Evolutionary conservation across 345 rosid species (phyloP).

Genomic region (Aquilaria sinensis): DNA sequence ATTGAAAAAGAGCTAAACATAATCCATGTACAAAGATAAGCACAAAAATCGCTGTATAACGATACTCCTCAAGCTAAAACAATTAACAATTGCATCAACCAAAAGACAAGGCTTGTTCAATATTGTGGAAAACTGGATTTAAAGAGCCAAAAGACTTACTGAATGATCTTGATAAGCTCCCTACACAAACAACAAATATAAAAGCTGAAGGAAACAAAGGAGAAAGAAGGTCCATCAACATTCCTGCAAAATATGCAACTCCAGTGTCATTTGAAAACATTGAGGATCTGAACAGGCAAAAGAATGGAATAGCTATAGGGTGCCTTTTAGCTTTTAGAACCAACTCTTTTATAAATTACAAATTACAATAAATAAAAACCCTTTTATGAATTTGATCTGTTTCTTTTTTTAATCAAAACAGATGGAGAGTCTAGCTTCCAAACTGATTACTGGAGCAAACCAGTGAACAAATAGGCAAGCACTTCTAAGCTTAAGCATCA

Average conservation of each 20-base stretch:
- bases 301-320: not conserved
- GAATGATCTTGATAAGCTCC: constrained; percentile 90
- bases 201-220: constrained; percentile 91
- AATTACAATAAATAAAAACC: too few species aligned
- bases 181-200: constrained; percentile 83
- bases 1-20: too few species aligned
- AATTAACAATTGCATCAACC: constrained; percentile 1
- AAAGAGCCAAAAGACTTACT: constrained; percentile 43
- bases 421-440: too few species aligned
- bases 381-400: too few species aligned
- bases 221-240: constrained; percentile 95
- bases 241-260: constrained; percentile 52
- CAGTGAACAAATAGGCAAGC: too few species aligned
- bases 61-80: not conserved
- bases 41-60: too few species aligned
- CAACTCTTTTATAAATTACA: too few species aligned
- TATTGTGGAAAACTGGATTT: not conserved
- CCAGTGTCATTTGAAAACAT: constrained; percentile 10
- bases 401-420: too few species aligned
- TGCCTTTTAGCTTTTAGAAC: too few species aligned
- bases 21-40: too few species aligned
- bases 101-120: not conserved
- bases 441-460: too few species aligned
- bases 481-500: too few species aligned
- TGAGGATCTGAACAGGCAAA: not conserved